Conservation (phyloP, 495 filamentous ascomycete species). For the Penicillium desertorum region DNA sequence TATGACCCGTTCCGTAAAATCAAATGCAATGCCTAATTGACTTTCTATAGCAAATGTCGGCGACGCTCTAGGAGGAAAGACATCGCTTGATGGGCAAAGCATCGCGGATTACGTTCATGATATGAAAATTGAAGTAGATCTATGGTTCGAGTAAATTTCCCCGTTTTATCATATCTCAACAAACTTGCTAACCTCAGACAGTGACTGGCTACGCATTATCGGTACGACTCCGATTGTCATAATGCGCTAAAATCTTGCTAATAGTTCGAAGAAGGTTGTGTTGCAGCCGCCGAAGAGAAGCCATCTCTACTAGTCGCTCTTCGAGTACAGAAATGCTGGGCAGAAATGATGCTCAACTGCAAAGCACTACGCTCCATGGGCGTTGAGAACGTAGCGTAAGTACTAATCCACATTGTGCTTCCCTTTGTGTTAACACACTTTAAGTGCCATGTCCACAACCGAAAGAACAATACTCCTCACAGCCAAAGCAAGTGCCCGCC, state of each 20-base stretch:
- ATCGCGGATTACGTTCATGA: conserved; percentile 45
- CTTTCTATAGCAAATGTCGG: conserved; percentile 32
- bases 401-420: not conserved
- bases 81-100: conserved; percentile 24
- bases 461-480: conserved; percentile 44
- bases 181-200: conserved; percentile 18
- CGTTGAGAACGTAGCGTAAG: conserved; percentile 48
- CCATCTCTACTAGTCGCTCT: conserved; percentile 41
- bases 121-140: conserved; percentile 45
- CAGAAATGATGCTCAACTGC: conserved; percentile 51
- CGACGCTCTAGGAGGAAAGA: conserved; percentile 28
- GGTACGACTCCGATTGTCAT: conserved; percentile 23
- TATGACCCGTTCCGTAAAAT: conserved; percentile 7
- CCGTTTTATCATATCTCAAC: not conserved
- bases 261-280: conserved; percentile 22
- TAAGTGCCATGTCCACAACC: conserved; percentile 40
- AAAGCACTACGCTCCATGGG: conserved; percentile 49
- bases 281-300: conserved; percentile 31
- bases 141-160: conserved; percentile 46
- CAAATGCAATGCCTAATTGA: not conserved
- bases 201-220: conserved; percentile 48
- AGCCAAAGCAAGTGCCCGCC: conserved; percentile 49
- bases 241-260: not conserved
- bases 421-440: not conserved
- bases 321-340: conserved; percentile 47